These are phyloP conservation scores for Amanita rubescens DNA, from an alignment of 768 basidiomycete species.

Conservation along the genomic window DNA sequence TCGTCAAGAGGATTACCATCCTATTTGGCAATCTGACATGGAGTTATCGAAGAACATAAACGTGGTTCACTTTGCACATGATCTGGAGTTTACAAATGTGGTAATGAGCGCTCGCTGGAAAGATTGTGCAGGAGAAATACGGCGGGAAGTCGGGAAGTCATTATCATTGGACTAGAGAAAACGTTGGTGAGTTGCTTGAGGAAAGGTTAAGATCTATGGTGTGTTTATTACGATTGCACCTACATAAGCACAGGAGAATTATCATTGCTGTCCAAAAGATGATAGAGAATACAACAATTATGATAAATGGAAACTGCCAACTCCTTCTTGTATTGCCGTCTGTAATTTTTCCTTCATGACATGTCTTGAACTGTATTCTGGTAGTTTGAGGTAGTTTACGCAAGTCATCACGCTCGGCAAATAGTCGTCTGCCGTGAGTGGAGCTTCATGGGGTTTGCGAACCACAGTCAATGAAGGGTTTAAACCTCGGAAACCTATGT, in stretches of 20 bases:
- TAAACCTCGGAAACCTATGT: constrained; percentile 84
- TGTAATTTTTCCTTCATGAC: constrained; percentile 80
- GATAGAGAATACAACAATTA: constrained; percentile 32
- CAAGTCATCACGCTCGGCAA: constrained; percentile 99
- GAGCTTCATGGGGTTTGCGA: constrained; percentile 90
- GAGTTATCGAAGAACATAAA: constrained; percentile 5
- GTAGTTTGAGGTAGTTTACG: constrained; percentile 93
- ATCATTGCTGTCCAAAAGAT: constrained; percentile 4
- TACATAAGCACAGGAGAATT: constrained; percentile 11
- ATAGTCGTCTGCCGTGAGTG: constrained; percentile 88
- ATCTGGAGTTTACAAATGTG: constrained; percentile 9
- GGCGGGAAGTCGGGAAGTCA: neutral
- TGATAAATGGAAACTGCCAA: constrained; percentile 96
- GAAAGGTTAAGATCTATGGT: no score
- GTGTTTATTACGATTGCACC: no score
- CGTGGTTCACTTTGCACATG: constrained; percentile 12
- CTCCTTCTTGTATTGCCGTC: constrained; percentile 87
- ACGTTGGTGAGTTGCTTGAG: no score
- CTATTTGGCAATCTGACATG: constrained; percentile 7
- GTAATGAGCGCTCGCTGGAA: constrained; percentile 9
- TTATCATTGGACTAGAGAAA: neutral
- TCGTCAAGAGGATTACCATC: constrained; percentile 7
- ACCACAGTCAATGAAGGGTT: constrained; percentile 95
- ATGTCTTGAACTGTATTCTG: constrained; percentile 85
- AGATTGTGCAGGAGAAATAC: constrained; percentile 4